These are phyloP conservation scores for Microbotryum violaceum DNA, from an alignment of 1,284 basidiomycete species.

Conservation along the genomic window DNA sequence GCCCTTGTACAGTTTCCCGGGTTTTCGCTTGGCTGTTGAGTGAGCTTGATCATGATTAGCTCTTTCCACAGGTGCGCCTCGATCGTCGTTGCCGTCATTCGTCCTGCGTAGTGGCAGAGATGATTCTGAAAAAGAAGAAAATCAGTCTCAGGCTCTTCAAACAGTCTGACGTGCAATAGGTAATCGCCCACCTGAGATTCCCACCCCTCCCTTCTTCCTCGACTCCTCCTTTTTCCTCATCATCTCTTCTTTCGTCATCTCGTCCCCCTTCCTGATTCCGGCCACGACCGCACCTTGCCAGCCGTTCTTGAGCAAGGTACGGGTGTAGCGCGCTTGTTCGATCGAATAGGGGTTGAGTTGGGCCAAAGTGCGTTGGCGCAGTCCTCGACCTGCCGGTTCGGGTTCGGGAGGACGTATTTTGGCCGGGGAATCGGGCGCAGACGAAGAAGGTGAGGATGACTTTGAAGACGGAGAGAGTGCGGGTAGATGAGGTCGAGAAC, in stretches of 20 bases:
- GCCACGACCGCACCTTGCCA: slow-evolving; percentile 44
- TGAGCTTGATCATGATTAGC: too few species aligned
- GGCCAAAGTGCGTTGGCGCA: slow-evolving; percentile 39
- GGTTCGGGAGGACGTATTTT: neutral
- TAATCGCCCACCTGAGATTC: too few species aligned
- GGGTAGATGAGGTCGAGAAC: too few species aligned
- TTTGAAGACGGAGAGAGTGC: neutral
- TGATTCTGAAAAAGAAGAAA: too few species aligned
- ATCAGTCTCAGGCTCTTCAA: too few species aligned
- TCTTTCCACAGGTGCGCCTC: too few species aligned
- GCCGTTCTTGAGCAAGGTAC: slow-evolving; percentile 39
- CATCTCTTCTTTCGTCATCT: slow-evolving; percentile 15
- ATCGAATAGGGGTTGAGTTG: slow-evolving; percentile 43
- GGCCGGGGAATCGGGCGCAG: too few species aligned
- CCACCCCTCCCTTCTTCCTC: neutral
- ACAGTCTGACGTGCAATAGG: too few species aligned
- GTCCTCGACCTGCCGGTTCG: slow-evolving; percentile 8
- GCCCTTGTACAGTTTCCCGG: too few species aligned
- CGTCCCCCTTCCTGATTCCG: slow-evolving; percentile 13
- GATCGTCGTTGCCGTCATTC: too few species aligned
- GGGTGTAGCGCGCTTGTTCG: slow-evolving; percentile 40
- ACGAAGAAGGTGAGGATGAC: neutral
- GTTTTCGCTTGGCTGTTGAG: too few species aligned
- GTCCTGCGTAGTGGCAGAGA: too few species aligned
- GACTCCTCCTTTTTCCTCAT: slow-evolving; percentile 14